Percentiles rank a stretch among this genome's conserved stretches.
These are phyloP conservation scores for Irpex rosettiformis DNA, from an alignment of 1,284 basidiomycete genomes.

Conservation along the genomic window DNA sequence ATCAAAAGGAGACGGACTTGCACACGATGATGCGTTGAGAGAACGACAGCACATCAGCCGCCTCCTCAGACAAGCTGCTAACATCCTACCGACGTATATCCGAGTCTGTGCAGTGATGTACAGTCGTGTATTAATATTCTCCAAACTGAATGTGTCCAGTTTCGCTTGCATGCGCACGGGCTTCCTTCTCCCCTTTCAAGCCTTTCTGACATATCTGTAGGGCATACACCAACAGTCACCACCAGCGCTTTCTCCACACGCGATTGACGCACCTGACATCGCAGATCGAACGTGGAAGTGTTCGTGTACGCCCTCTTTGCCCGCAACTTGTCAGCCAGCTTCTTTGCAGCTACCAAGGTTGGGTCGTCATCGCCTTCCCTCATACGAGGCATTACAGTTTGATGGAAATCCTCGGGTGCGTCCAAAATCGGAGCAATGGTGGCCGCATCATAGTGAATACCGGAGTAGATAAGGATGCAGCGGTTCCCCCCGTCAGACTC, in stretches of 20 bases:
- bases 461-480: slow-evolving; percentile 83
- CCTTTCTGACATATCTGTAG: slow-evolving; percentile 69
- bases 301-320: slow-evolving; percentile 85
- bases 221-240: slow-evolving; percentile 28
- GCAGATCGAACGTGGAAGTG: slow-evolving; percentile 85
- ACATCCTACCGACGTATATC: no score
- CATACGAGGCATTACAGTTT: slow-evolving; percentile 74
- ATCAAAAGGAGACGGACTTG: no score
- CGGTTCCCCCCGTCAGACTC: slow-evolving; percentile 33
- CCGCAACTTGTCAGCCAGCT: slow-evolving; percentile 71
- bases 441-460: slow-evolving; percentile 92
- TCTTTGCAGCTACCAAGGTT: slow-evolving; percentile 63
- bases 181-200: slow-evolving; percentile 90
- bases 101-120: background rate
- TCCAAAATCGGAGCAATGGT: slow-evolving; percentile 75
- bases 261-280: slow-evolving; percentile 62
- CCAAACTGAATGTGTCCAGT: slow-evolving; percentile 89
- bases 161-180: slow-evolving; percentile 78
- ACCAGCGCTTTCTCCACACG: background rate
- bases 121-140: slow-evolving; percentile 60
- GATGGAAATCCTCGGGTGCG: slow-evolving; percentile 83
- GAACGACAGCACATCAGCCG: no score
- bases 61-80: no score
- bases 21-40: no score
- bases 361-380: slow-evolving; percentile 43